These are phyloP conservation scores for Mesostigma viride DNA, from an alignment of 139 green algal genomes.

Conservation along the genomic window DNA sequence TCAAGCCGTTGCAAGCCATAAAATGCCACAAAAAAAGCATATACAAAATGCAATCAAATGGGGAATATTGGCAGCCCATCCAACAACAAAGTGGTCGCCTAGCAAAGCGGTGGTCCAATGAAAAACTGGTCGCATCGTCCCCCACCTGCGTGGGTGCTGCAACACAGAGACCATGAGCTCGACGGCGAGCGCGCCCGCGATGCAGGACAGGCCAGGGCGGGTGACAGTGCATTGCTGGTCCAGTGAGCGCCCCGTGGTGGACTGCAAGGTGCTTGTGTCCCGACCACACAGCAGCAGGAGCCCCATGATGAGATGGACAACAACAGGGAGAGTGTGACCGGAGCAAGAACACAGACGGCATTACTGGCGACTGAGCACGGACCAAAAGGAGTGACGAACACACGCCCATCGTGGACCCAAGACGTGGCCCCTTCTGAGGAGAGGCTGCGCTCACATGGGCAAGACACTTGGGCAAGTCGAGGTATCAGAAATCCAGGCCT, in stretches of 20 bases:
- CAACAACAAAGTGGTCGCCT: background rate
- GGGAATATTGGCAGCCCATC: too few species aligned
- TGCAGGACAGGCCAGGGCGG: constrained; percentile 70
- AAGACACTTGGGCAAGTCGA: too few species aligned
- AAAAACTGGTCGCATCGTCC: background rate
- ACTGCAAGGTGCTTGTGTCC: constrained; percentile 18
- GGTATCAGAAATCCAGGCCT: too few species aligned
- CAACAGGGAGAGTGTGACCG: background rate
- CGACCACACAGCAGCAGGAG: background rate
- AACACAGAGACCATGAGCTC: constrained; percentile 74
- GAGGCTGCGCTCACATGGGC: too few species aligned
- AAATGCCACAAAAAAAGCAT: background rate
- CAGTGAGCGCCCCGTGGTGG: constrained; percentile 66
- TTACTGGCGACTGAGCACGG: background rate
- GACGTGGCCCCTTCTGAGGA: too few species aligned
- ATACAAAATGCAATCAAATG: background rate
- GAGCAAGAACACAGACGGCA: background rate
- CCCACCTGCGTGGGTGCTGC: constrained; percentile 47
- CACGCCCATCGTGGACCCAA: too few species aligned
- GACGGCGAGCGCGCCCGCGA: constrained; percentile 75
- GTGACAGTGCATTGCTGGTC: constrained; percentile 97
- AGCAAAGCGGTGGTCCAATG: constrained; percentile 18
- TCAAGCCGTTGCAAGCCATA: too few species aligned
- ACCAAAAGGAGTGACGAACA: background rate
- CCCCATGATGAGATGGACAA: background rate